Conservation (phyloP, 169 alveolate genomes). For the Plasmodium yoelii region DNA sequence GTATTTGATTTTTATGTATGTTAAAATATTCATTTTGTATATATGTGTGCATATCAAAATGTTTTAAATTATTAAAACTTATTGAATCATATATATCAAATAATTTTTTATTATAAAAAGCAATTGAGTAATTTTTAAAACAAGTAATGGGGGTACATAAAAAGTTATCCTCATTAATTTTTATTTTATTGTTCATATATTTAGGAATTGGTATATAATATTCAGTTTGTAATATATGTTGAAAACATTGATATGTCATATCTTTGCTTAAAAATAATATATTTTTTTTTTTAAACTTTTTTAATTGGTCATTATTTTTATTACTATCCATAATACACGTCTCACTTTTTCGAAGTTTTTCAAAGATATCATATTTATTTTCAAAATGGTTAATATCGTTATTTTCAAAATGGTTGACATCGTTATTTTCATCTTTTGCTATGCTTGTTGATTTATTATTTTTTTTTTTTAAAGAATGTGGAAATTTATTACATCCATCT, state of each 20-base stretch:
- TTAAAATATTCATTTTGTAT: constrained; percentile 48
- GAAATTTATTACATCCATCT: not conserved
- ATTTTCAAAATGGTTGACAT: not conserved
- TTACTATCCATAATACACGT: not conserved
- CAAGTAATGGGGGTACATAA: constrained; percentile 45
- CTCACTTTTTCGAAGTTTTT: constrained; percentile 7
- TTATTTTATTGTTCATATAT: constrained; percentile 69
- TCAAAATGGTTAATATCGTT: not conserved
- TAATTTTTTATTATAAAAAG: constrained; percentile 67
- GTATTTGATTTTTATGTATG: constrained; percentile 3
- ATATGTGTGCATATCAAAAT: constrained; percentile 67
- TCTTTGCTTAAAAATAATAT: constrained; percentile 51
- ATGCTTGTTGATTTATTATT: not conserved
- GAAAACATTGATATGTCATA: constrained; percentile 44
- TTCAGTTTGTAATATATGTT: constrained; percentile 56
- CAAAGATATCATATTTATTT: constrained; percentile 12
- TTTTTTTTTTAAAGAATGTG: not conserved
- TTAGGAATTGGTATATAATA: constrained; percentile 74
- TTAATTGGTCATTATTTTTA: constrained; percentile 11
- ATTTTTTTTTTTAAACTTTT: constrained; percentile 24
- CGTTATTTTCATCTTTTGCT: not conserved
- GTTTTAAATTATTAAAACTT: constrained; percentile 40
- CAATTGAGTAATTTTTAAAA: constrained; percentile 54
- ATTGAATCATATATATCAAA: constrained; percentile 27
- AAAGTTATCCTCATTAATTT: constrained; percentile 48